Evolutionary conservation across 1,284 basidiomycete species (phyloP).

Genomic region (Tilletia indica): DNA sequence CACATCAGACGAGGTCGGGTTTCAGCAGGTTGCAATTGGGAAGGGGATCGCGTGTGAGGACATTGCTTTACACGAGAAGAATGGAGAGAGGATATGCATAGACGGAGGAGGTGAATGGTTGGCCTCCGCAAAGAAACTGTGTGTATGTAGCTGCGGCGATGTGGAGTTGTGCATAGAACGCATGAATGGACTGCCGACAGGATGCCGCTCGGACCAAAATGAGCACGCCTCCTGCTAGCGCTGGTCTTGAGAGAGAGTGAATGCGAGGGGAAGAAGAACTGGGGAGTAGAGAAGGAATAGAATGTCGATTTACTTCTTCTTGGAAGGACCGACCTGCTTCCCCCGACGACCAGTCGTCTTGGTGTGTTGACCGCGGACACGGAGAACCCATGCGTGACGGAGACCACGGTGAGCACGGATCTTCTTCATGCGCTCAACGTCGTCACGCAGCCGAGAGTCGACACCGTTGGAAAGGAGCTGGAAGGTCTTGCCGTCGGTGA

Average conservation of each 20-base stretch:
- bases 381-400: conserved; percentile 93
- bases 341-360: conserved; percentile 83
- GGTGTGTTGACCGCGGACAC: conserved; percentile 91
- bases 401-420: conserved; percentile 98
- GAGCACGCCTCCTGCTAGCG: neutral
- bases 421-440: conserved; percentile 98
- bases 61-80: conserved; percentile 4
- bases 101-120: neutral
- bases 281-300: neutral
- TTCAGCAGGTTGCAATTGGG: neutral
- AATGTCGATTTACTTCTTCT: conserved; percentile 44
- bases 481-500: conserved; percentile 92
- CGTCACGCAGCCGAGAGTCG: conserved; percentile 97
- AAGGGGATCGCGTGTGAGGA: neutral
- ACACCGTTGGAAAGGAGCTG: conserved; percentile 96
- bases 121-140: neutral
- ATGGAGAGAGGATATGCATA: conserved; percentile 1
- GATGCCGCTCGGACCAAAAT: too few relatives aligned
- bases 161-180: neutral
- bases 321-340: conserved; percentile 52
- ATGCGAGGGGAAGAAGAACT: neutral
- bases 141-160: neutral
- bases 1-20: too few relatives aligned
- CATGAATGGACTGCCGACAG: too few relatives aligned
- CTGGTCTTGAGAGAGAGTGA: too few relatives aligned